A percentile compares a stretch with the other conserved stretches of the same genome.
Conservation (phyloP, 768 basidiomycete species). For the Megacollybia marginata region DNA sequence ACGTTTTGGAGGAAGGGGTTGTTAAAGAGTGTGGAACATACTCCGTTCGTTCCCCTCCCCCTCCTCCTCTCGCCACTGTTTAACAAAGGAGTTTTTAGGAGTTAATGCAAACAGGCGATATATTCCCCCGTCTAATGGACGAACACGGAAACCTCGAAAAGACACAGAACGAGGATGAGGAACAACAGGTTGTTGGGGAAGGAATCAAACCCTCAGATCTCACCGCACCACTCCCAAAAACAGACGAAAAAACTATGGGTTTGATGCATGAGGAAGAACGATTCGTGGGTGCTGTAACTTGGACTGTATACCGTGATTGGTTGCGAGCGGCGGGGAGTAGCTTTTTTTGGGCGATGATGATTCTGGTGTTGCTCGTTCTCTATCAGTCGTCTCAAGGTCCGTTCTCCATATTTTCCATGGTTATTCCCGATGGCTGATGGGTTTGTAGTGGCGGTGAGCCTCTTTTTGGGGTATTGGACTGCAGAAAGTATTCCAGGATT, state of each 20-base stretch:
- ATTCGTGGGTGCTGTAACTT: constrained; percentile 43
- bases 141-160: constrained; percentile 43
- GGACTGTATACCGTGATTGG: constrained; percentile 43
- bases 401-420: neutral
- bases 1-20: constrained; percentile 50
- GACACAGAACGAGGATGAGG: neutral
- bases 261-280: constrained; percentile 39
- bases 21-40: constrained; percentile 63
- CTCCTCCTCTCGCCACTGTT: neutral
- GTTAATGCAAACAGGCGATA: constrained; percentile 2
- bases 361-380: constrained; percentile 38
- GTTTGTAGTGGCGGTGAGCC: constrained; percentile 45
- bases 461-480: constrained; percentile 75
- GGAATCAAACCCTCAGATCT: neutral
- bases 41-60: constrained; percentile 23
- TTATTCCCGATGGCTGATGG: neutral
- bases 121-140: constrained; percentile 26
- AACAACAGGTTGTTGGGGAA: neutral
- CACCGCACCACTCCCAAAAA: neutral
- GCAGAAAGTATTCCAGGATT: constrained; percentile 46
- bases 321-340: constrained; percentile 36
- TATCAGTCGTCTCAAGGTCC: constrained; percentile 45
- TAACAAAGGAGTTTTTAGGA: neutral
- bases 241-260: neutral
- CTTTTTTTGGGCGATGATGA: constrained; percentile 36